Conservation (phyloP, 2,329 filamentous ascomycete species). For the Lasiodiplodia hormozganensis region DNA sequence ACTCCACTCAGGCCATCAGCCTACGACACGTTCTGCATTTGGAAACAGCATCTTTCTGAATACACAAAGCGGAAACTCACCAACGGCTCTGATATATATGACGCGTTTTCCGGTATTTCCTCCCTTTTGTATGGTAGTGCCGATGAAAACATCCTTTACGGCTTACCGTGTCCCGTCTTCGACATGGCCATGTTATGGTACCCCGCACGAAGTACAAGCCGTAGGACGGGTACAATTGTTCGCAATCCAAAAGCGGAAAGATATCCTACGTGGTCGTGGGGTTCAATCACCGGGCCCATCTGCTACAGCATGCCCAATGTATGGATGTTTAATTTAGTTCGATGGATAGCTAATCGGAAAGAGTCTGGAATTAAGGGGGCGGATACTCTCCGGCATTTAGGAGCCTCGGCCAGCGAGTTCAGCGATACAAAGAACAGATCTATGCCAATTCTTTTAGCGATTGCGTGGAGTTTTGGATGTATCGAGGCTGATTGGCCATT, state of each 20-base stretch:
- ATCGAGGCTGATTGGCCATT: neutral
- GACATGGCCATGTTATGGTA: conserved; percentile 14
- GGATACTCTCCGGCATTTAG: neutral
- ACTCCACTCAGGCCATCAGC: too few species aligned
- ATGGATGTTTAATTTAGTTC: neutral
- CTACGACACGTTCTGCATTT: neutral
- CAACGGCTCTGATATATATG: conserved; percentile 1
- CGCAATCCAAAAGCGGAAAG: neutral
- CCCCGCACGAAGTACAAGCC: neutral
- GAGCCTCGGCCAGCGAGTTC: neutral
- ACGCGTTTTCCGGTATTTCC: conserved; percentile 18
- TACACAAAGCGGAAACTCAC: conserved; percentile 7
- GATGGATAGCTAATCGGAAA: neutral
- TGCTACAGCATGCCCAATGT: neutral
- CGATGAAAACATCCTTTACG: neutral
- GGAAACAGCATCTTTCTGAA: neutral
- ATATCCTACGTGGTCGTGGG: conserved; percentile 25
- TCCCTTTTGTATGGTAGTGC: neutral
- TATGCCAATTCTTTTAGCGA: neutral
- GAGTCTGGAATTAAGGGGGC: neutral
- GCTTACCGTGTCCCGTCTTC: neutral
- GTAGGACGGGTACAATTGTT: neutral
- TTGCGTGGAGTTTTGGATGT: conserved; percentile 4
- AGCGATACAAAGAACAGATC: too few species aligned
- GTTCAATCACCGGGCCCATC: neutral